These are phyloP conservation scores for Thecaphora thlaspeos DNA, from an alignment of 1,284 basidiomycete species.

Conservation along the genomic window DNA sequence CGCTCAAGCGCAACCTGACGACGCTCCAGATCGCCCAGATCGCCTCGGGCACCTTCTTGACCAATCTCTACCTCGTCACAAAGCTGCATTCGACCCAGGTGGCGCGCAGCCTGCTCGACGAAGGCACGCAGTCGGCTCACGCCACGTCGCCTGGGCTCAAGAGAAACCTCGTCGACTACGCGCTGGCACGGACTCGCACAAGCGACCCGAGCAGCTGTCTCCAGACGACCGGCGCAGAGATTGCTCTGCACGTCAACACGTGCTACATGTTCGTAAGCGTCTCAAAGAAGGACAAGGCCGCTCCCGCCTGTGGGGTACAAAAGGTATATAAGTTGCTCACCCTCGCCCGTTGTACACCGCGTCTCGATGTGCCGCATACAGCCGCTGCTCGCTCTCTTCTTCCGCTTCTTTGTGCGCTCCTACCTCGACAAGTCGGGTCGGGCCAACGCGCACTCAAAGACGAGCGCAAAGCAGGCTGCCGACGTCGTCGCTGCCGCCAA, in stretches of 20 bases:
- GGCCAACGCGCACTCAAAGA: neutral
- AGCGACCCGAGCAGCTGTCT: constrained; percentile 29
- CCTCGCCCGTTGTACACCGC: neutral
- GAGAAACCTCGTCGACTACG: constrained; percentile 21
- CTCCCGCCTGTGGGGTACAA: too few relatives aligned
- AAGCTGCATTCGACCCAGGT: constrained; percentile 21
- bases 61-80: constrained; percentile 45
- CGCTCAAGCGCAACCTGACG: constrained; percentile 49
- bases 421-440: constrained; percentile 13
- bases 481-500: neutral
- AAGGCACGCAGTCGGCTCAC: constrained; percentile 11
- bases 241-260: constrained; percentile 49
- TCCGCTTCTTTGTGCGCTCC: constrained; percentile 44
- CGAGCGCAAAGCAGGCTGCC: neutral
- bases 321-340: too few relatives aligned
- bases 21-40: constrained; percentile 52
- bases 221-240: constrained; percentile 34
- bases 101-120: constrained; percentile 11
- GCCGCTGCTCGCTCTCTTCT: constrained; percentile 47
- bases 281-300: neutral
- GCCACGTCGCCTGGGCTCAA: neutral
- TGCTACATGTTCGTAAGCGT: constrained; percentile 45
- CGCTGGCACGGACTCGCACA: constrained; percentile 13
- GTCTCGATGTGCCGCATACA: too few relatives aligned
- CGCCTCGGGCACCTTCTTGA: constrained; percentile 43